Conservation (phyloP, 2,329 filamentous ascomycete species). For the Trichoderma atroviride region DNA sequence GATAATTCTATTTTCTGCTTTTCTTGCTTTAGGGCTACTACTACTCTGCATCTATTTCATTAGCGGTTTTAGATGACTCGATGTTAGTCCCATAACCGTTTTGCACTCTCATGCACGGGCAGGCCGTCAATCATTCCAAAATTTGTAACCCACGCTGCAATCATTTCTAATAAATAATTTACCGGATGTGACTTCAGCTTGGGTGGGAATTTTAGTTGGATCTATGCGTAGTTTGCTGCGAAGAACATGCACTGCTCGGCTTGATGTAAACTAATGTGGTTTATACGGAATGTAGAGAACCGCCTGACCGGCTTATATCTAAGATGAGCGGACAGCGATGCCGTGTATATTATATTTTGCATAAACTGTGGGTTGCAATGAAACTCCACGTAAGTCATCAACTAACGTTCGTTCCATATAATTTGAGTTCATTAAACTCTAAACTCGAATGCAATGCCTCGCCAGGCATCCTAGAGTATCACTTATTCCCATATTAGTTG, state of each 20-base stretch:
- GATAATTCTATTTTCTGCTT: too few species aligned
- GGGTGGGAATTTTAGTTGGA: neutral
- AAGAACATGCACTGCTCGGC: too few species aligned
- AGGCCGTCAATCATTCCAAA: neutral
- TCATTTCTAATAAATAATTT: neutral
- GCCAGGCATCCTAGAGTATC: neutral
- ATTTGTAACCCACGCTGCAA: neutral
- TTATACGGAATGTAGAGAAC: neutral
- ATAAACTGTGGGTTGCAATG: conserved; percentile 12
- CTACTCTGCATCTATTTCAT: neutral
- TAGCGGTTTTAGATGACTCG: neutral
- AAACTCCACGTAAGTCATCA: neutral
- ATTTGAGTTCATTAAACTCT: neutral
- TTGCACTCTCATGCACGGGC: neutral
- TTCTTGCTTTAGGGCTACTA: neutral
- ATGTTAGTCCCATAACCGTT: neutral
- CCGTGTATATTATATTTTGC: neutral
- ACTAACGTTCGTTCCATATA: neutral
- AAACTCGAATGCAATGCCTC: neutral
- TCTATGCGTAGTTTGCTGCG: neutral
- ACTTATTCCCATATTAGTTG: neutral
- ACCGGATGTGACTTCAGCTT: neutral
- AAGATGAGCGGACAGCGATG: too few species aligned
- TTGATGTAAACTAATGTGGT: neutral
- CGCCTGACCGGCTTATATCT: too few species aligned